These are phyloP conservation scores for Pyrus bretschneideri DNA, from an alignment of 306 rosid genomes.

Conservation along the genomic window DNA sequence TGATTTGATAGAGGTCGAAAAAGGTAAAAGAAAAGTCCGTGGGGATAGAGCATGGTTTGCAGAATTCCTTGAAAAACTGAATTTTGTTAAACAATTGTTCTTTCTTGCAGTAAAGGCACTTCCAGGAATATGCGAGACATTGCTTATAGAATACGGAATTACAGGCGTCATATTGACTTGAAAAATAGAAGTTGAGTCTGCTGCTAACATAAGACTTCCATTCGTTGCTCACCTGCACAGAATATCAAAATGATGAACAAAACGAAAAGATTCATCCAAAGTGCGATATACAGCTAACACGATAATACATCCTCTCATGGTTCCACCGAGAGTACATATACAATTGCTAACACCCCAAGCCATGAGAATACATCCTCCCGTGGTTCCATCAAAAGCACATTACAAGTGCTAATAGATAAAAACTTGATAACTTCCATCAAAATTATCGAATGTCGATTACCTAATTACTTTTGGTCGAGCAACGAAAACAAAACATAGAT, in stretches of 20 bases:
- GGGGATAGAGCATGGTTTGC: constrained; percentile 34
- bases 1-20: constrained; percentile 39
- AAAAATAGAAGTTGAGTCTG: constrained; percentile 18
- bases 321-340: not conserved
- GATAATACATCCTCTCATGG: not conserved
- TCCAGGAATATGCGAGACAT: constrained; percentile 66
- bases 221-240: constrained; percentile 34
- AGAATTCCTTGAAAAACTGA: constrained; percentile 49
- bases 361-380: not conserved
- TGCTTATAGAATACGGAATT: constrained; percentile 58
- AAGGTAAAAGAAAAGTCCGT: constrained; percentile 48
- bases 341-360: not conserved
- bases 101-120: constrained; percentile 46
- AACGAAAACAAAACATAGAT: not conserved
- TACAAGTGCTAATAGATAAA: not conserved
- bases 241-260: not conserved
- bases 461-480: not conserved
- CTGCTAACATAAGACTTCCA: constrained; percentile 30
- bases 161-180: constrained; percentile 54
- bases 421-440: not conserved
- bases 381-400: not conserved
- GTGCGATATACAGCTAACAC: not conserved
- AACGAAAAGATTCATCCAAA: not conserved
- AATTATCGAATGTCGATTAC: not conserved
- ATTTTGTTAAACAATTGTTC: constrained; percentile 40